A percentile compares a stretch with the other conserved stretches of the same genome.
phyloP scores from a whole-genome alignment of 2,329 filamentous ascomycete species.

The Plenodomus biglobosus region DNA sequence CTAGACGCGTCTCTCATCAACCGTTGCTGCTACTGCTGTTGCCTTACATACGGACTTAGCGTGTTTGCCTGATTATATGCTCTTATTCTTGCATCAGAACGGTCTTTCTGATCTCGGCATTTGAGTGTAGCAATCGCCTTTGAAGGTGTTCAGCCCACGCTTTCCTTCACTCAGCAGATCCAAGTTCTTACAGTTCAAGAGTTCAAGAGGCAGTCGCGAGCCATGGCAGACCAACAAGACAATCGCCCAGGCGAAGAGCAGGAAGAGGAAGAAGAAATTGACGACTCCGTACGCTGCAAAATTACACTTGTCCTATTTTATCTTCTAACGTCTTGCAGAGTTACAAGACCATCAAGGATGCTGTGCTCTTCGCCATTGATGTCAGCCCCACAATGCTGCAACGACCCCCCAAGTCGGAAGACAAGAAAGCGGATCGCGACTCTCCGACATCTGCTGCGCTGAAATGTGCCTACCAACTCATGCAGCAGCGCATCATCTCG shows the following conservation, averaged over 20 bases:
- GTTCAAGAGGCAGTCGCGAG: neutral
- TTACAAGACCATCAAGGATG: slow-evolving; percentile 93
- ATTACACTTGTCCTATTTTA: neutral
- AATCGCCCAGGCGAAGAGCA: slow-evolving; percentile 52
- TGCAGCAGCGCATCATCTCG: slow-evolving; percentile 98
- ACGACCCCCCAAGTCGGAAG: slow-evolving; percentile 60
- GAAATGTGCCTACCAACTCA: slow-evolving; percentile 90
- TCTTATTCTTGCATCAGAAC: neutral
- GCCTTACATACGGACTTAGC: neutral
- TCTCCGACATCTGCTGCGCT: slow-evolving; percentile 80
- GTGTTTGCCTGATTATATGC: neutral
- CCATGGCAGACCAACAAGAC: slow-evolving; percentile 38
- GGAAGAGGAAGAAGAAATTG: slow-evolving; percentile 70
- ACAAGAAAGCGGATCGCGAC: slow-evolving; percentile 75
- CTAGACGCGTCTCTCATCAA: slow-evolving; percentile 22
- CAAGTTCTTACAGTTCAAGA: neutral
- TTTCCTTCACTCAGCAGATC: neutral
- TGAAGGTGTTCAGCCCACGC: too few relatives aligned
- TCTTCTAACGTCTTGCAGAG: slow-evolving; percentile 50
- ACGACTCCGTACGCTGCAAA: slow-evolving; percentile 58
- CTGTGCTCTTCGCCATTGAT: slow-evolving; percentile 95
- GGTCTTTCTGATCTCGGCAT: too few relatives aligned
- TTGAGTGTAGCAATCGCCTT: too few relatives aligned
- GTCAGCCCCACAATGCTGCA: slow-evolving; percentile 83
- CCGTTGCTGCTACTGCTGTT: slow-evolving; percentile 5